Conservation (phyloP, 139 green algal species). For the Chlamydomonas incerta region DNA sequence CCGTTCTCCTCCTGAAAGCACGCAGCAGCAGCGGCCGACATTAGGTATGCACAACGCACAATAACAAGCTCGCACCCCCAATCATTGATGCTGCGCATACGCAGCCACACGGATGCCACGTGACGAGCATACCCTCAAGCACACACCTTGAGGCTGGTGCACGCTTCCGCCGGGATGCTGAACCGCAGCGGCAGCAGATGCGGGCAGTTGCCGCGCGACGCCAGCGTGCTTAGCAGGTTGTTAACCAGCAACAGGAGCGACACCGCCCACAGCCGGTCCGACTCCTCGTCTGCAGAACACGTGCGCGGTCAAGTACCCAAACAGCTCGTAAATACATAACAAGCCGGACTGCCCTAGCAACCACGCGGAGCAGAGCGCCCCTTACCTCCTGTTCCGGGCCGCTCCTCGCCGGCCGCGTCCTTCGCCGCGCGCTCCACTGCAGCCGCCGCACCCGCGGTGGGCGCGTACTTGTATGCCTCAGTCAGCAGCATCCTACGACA, state of each 20-base stretch:
- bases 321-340: no score
- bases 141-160: slow-evolving; percentile 28
- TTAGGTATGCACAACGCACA: no score
- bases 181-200: slow-evolving; percentile 5
- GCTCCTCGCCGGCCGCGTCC: slow-evolving; percentile 6
- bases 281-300: slow-evolving; percentile 20
- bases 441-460: not conserved
- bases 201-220: slow-evolving; percentile 15
- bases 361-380: no score
- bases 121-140: no score
- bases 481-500: not conserved
- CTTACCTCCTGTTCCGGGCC: slow-evolving; percentile 16
- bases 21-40: no score
- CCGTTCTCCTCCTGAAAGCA: slow-evolving; percentile 20
- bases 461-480: not conserved
- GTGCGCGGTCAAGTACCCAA: no score
- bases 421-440: not conserved
- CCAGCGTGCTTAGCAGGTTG: slow-evolving; percentile 14
- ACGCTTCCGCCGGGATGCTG: not conserved
- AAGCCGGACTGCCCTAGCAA: no score
- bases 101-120: no score
- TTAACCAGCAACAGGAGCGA: slow-evolving; percentile 16
- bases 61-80: no score
- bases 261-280: slow-evolving; percentile 23
- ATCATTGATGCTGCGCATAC: no score